Percentiles rank a stretch among this genome's conserved stretches.
phyloP scores from a whole-genome alignment of 1,284 basidiomycete genomes.

The Ceratorhiza oryzae-sativae region DNA sequence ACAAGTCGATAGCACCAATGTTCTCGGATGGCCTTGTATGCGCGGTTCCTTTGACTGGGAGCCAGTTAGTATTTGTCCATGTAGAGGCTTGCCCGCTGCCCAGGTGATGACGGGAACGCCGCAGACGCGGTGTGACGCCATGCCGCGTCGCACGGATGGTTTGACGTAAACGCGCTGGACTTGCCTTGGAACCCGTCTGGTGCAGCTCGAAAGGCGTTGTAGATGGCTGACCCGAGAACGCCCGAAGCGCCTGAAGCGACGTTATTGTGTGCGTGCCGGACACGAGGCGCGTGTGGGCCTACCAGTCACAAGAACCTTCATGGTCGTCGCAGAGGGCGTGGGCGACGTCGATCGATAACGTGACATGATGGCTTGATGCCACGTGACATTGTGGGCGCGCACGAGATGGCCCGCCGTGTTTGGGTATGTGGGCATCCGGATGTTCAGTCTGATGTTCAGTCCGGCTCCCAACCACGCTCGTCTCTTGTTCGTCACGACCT shows the following conservation, averaged over 20 bases:
- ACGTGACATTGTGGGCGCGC: constrained; percentile 23
- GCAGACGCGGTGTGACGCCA: no score
- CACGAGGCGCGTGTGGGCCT: constrained; percentile 37
- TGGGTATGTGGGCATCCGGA: constrained; percentile 20
- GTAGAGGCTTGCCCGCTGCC: not conserved
- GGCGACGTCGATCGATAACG: not conserved
- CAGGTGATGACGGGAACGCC: not conserved
- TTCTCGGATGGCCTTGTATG: constrained; percentile 64
- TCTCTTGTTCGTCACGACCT: constrained; percentile 11
- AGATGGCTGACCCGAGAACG: constrained; percentile 72
- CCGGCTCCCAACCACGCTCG: constrained; percentile 32
- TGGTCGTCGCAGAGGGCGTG: constrained; percentile 33
- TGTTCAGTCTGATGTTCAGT: constrained; percentile 36
- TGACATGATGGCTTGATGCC: constrained; percentile 3
- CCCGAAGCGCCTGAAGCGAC: constrained; percentile 73
- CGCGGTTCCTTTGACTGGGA: constrained; percentile 64
- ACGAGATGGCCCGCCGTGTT: constrained; percentile 23
- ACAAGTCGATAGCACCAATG: constrained; percentile 67
- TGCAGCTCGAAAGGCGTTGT: constrained; percentile 60
- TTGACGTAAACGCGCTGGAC: not conserved
- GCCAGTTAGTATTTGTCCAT: not conserved
- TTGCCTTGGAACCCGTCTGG: constrained; percentile 20
- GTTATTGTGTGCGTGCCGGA: constrained; percentile 16
- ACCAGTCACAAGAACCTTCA: constrained; percentile 63
- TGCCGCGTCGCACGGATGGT: not conserved